Percentiles rank a stretch among this genome's conserved stretches.
Evolutionary conservation across 169 alveolate species (phyloP).

Genomic region (Plasmodium inui): DNA sequence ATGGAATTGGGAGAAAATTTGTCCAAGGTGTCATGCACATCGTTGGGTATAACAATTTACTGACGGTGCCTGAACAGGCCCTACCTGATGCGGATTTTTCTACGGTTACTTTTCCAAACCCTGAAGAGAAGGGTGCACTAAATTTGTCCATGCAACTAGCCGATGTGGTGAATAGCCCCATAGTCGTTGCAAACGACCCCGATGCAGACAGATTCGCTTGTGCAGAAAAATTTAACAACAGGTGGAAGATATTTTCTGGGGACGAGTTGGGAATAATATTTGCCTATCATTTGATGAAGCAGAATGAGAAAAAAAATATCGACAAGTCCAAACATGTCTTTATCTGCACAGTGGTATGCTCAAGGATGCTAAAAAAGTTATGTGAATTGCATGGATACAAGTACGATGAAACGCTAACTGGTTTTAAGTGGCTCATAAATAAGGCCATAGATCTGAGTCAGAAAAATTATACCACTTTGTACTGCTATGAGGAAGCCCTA

Average conservation of each 20-base stretch:
- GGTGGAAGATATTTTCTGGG: constrained; percentile 81
- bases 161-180: constrained; percentile 76
- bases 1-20: constrained; percentile 88
- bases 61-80: constrained; percentile 80
- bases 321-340: constrained; percentile 75
- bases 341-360: constrained; percentile 77
- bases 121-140: constrained; percentile 87
- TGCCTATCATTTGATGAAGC: constrained; percentile 72
- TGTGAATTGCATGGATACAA: constrained; percentile 75
- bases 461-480: constrained; percentile 75
- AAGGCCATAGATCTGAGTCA: constrained; percentile 78
- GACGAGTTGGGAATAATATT: constrained; percentile 84
- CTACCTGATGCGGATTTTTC: constrained; percentile 88
- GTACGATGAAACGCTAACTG: constrained; percentile 86
- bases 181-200: constrained; percentile 90
- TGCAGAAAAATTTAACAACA: constrained; percentile 85
- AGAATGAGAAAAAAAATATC: constrained; percentile 57
- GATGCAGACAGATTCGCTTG: constrained; percentile 89
- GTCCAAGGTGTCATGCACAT: constrained; percentile 78
- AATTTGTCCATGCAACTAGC: constrained; percentile 82
- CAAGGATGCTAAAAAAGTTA: constrained; percentile 74
- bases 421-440: constrained; percentile 86
- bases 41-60: constrained; percentile 81
- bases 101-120: constrained; percentile 88
- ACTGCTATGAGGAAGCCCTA: constrained; percentile 87